Base-by-base conservation (phyloP, 2,329 filamentous ascomycete species). In the Aspergillus ochraceoroseus region DNA sequence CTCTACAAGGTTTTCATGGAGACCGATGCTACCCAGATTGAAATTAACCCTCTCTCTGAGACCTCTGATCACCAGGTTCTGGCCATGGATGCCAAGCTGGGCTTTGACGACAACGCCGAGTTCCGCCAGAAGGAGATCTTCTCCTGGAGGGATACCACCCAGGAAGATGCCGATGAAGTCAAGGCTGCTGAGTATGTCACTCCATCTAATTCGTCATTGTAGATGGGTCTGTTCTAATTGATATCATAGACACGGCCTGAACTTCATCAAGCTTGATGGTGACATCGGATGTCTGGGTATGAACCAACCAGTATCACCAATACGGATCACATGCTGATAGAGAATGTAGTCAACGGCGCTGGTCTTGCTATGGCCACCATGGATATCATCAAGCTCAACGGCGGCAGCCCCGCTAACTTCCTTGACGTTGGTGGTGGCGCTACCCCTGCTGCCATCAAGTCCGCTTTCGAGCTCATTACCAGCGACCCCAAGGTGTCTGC, bases 381-480 rank as follows among this genome's bases (percentile, higher is more conserved):
- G 92, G 92, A 98, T 71, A 96, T 98, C 70, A 98, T 98, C 80
- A 96, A 98, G 82, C 80, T 98, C 51, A 98, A 96, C 73, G 92
- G 92, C 57, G 92, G 92, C 51, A 76, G 80, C 63, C 92, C 92
- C 49, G 92, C 92, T 58, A 98, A 98, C 81, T 98, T 98, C 82
- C 78, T 98, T 57, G 92, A 98, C 67, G 92, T 98, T 56, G 92
- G 92, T 63, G 92, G 92, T 67, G 92, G 92, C 75, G 92, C 92
- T 55, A 98, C 92, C 46, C 89, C 92, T 22, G 84, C 89, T 54
- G 92, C 92, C 59, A 98, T 98, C 73, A 87, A 88, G 75, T 85
- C 92, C 71, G 92, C 92, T 54, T 98, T 98, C 65, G 89, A 95
- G 70, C 85, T 98, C 61, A 98, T 98, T 75, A 98, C 92, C 58